A percentile compares a stretch with the other conserved stretches of the same genome.
Conservation (phyloP, 75 land plant species). For the Pinus taeda region DNA sequence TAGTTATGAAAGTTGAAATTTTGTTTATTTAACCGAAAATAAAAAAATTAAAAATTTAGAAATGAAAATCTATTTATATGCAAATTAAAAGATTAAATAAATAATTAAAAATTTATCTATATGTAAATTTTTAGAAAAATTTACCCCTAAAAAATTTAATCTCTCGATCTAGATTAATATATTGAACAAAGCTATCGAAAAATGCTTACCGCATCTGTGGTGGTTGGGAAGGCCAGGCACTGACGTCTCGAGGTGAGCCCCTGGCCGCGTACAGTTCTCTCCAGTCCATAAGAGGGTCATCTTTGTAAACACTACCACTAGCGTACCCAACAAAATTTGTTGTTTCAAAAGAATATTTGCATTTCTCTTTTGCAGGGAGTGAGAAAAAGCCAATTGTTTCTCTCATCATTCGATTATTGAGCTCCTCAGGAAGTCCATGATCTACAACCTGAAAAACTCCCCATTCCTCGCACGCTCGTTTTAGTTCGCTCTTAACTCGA, state of each 20-base stretch:
- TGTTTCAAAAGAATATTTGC: neutral
- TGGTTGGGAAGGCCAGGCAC: constrained; percentile 63
- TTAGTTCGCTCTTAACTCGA: neutral
- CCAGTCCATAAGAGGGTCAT: neutral
- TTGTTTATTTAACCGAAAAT: too few species aligned
- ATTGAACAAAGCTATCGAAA: neutral
- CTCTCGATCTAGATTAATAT: neutral
- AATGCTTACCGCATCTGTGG: constrained; percentile 29
- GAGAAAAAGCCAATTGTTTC: constrained; percentile 6
- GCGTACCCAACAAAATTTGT: neutral
- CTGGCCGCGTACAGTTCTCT: constrained; percentile 20
- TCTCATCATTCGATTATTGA: neutral
- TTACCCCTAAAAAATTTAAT: too few species aligned
- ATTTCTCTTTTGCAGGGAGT: constrained; percentile 4
- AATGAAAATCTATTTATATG: too few species aligned
- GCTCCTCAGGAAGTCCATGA: constrained; percentile 7
- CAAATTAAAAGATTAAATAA: too few species aligned
- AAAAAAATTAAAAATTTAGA: too few species aligned
- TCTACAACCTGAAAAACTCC: constrained; percentile 14
- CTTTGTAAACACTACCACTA: neutral
- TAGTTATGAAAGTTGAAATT: too few species aligned
- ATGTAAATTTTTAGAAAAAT: too few species aligned
- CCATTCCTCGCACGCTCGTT: neutral
- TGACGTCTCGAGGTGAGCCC: constrained; percentile 33
- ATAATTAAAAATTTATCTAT: too few species aligned